phyloP scores from a whole-genome alignment of 164 flowering plant species.

The Malania oleifera region DNA sequence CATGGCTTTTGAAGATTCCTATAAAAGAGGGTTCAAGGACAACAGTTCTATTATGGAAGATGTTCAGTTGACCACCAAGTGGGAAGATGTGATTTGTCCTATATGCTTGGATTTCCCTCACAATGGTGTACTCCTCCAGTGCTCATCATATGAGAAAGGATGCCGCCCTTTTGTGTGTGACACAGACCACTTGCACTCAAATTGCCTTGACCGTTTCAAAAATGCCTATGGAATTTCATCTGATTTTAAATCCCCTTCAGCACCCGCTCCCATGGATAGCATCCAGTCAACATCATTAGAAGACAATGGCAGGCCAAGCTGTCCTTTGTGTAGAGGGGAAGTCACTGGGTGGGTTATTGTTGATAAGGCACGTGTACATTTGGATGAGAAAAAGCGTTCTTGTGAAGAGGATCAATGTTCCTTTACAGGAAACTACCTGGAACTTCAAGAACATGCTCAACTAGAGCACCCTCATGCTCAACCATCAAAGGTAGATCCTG shows the following conservation, averaged over 20 bases:
- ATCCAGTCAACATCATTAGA: conserved; percentile 19
- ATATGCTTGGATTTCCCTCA: conserved; percentile 94
- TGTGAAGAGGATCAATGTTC: conserved; percentile 72
- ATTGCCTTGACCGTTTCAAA: conserved; percentile 79
- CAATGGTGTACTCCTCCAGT: conserved; percentile 82
- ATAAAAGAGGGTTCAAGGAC: conserved; percentile 18
- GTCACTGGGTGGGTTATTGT: conserved; percentile 82
- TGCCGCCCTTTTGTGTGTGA: conserved; percentile 91
- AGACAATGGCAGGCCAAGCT: conserved; percentile 37
- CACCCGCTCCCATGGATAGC: conserved; percentile 26
- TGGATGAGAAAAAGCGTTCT: conserved; percentile 63
- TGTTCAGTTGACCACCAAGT: conserved; percentile 35
- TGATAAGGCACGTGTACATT: conserved; percentile 53
- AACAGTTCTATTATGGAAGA: conserved; percentile 31
- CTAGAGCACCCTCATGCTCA: conserved; percentile 76
- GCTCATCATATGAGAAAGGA: conserved; percentile 80
- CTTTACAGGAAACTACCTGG: conserved; percentile 59
- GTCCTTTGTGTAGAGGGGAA: conserved; percentile 96
- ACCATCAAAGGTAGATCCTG: conserved; percentile 93
- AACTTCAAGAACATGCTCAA: conserved; percentile 70
- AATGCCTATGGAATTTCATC: conserved; percentile 51
- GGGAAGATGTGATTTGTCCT: conserved; percentile 84
- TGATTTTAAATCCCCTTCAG: conserved; percentile 26
- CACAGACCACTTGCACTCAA: conserved; percentile 82
- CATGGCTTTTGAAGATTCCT: conserved; percentile 27